These are phyloP conservation scores for Zostera marina DNA, from an alignment of 116 monocot genomes.

Conservation along the genomic window DNA sequence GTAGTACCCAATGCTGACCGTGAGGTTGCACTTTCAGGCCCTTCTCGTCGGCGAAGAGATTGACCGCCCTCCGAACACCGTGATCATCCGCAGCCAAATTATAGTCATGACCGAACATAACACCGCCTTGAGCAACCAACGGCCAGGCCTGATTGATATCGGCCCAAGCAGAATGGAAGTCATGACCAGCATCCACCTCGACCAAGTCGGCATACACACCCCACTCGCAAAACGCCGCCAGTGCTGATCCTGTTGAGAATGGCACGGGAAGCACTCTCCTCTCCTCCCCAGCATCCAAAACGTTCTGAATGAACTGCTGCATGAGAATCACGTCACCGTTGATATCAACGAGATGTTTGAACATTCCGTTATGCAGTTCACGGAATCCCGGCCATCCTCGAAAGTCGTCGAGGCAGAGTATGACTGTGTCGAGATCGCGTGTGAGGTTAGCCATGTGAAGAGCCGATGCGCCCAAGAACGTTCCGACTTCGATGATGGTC, in stretches of 20 bases:
- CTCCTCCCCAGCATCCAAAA: slow-evolving; percentile 13
- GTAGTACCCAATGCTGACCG: slow-evolving; percentile 13
- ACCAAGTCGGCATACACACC: slow-evolving; percentile 42
- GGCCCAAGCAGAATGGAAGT: slow-evolving; percentile 42
- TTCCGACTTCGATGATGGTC: slow-evolving; percentile 50
- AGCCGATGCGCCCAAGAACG: slow-evolving; percentile 72
- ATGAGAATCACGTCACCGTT: slow-evolving; percentile 13
- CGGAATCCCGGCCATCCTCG: slow-evolving; percentile 52
- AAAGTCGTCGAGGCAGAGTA: slow-evolving; percentile 57
- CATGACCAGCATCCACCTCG: slow-evolving; percentile 50
- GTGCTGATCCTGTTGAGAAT: slow-evolving; percentile 23
- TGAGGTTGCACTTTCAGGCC: not conserved
- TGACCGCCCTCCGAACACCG: slow-evolving; percentile 57
- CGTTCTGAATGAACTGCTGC: slow-evolving; percentile 14
- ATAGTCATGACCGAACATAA: slow-evolving; percentile 67
- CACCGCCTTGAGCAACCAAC: slow-evolving; percentile 41
- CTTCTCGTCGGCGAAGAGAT: slow-evolving; percentile 32
- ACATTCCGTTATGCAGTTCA: slow-evolving; percentile 5
- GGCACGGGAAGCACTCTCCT: slow-evolving; percentile 26
- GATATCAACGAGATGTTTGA: slow-evolving; percentile 2
- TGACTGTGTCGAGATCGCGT: slow-evolving; percentile 16
- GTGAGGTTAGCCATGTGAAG: slow-evolving; percentile 59
- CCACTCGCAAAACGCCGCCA: slow-evolving; percentile 37
- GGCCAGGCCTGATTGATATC: slow-evolving; percentile 44
- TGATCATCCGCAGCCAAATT: slow-evolving; percentile 25